Evolutionary conservation across 2,329 filamentous ascomycete genomes (phyloP), one percentile per base, ranked within the genome.

Genomic region (Neopestalotiopsis sp.): DNA sequence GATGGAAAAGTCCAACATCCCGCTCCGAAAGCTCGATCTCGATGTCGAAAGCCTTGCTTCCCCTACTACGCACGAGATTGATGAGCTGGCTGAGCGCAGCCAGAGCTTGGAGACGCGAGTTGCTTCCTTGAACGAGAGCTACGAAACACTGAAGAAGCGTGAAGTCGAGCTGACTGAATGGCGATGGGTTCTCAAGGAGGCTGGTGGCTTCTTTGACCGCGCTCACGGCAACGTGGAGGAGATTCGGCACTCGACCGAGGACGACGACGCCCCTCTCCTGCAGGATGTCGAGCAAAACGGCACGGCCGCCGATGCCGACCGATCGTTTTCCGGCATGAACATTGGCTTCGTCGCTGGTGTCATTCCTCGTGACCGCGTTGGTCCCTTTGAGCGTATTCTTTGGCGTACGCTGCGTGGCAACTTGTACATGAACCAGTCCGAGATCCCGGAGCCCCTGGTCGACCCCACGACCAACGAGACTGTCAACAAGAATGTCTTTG

Each of bases 391-490:
- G 84, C 92, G 96, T 70, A 99, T 99, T 74, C 87, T 99, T 65
- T 99, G 96, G 96, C 91, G 96, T 77, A 98, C 97, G 0, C 89
- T 99, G 57, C 94, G 96, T 80, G 96, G 96, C 76, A 99, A 99
- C 82, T 85, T 99, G 72, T 99, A 98, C 87, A 99, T 99, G 96
- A 99, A 99, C 83, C 97, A 99, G 85, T 95, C 95, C 56, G 96
- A 99, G 86, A 99, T 99, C 71, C 91, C 94, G 7, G 95, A 99
- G 80, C 90, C 94, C 49, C 92, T 99, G 74, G 87, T 97, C 79
- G 94, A 99, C 80, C 95, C 96, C 17, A 88, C 92, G 78, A 97
- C 90, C 84, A 98, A 98, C 80, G 95, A 98, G 83, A 87, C 93
- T 72, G 88, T 97, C 75, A 90, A 92, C 85, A 99, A 99, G 90